Base-by-base conservation (phyloP, 352 stramenopile species). In the Phytophthora syringae region DNA sequence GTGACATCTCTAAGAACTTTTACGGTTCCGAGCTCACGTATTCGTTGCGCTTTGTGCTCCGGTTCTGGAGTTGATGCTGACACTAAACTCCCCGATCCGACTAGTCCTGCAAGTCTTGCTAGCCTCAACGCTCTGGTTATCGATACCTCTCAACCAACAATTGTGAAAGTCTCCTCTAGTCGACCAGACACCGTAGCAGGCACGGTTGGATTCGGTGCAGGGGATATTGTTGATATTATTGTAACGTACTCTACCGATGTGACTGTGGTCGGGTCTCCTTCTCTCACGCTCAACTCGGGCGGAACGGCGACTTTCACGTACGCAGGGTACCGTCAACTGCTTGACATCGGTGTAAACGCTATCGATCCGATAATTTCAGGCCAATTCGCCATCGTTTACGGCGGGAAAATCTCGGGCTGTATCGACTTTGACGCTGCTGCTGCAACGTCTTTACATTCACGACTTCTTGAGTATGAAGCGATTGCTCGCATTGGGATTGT, bases 181-280 rank as follows among this genome's bases (percentile, higher is more conserved):
- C 72, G 79, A 34, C 15, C 54, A 1, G 49, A 86, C 51, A 82
- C 72, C 3, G 50, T 42, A 11, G 25, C n/a, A 21, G 70, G 68
- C 7, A 76, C 45, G 0, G 39, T 60, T 22, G 79, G 72, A 1
- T 95, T 92, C 45, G 86, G 84, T 3, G 54, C 86, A 7, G 88
- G 86, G 2, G 85, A 94, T 37, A 74, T 90, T 9, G 61, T 96
- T 20, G 74, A 92, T 18, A 67, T 96, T 21, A 63, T 79, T 3
- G 84, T 94, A 16, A 55, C 70, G 16, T 95, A 90, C 34, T 90
- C 86, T 0, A 70, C 64, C 2, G 79, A 88, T 16, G 74, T 96
- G 1, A 27, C 57, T 4, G 79, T 94, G 2, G 40, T 61, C 2
- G 85, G 80, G 0, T 47, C 61, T 15, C 82, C 84, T 2, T 77